Conservation (phyloP, 2,329 filamentous ascomycete genomes). For the Neoarthrinium moseri region DNA sequence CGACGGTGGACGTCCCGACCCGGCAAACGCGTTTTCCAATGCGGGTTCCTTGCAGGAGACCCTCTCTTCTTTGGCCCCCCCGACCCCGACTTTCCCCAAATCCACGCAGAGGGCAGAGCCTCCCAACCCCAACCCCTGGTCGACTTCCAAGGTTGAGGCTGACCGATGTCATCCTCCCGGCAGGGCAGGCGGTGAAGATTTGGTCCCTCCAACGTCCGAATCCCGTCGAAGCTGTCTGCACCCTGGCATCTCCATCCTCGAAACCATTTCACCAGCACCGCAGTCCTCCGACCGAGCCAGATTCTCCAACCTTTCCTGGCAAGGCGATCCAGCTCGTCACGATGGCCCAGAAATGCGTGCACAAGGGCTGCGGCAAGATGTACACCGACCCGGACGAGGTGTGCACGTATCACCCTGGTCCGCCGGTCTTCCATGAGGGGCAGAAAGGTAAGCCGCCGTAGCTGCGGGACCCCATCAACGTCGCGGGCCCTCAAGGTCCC, state of each 20-base stretch:
- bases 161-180: neutral
- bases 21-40: neutral
- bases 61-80: neutral
- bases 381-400: slow-evolving; percentile 80
- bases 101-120: neutral
- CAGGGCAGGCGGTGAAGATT: slow-evolving; percentile 8
- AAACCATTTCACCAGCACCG: neutral
- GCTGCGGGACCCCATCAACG: slow-evolving; percentile 4
- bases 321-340: too few relatives aligned
- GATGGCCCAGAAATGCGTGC: slow-evolving; percentile 87
- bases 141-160: neutral
- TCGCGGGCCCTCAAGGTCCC: slow-evolving; percentile 10
- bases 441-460: slow-evolving; percentile 75
- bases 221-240: slow-evolving; percentile 2
- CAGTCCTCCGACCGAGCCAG: neutral
- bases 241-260: neutral
- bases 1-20: slow-evolving; percentile 3
- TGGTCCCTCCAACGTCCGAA: slow-evolving; percentile 5
- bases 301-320: too few relatives aligned
- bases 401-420: slow-evolving; percentile 90
- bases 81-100: neutral
- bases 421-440: slow-evolving; percentile 94
- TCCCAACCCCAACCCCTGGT: neutral
- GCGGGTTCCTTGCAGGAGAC: slow-evolving; percentile 7
- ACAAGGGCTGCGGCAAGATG: slow-evolving; percentile 90